Percentiles rank a stretch among this genome's conserved stretches.
Evolutionary conservation across 148 eudicot species (phyloP).

Genomic region (Rhododendron henanense): DNA sequence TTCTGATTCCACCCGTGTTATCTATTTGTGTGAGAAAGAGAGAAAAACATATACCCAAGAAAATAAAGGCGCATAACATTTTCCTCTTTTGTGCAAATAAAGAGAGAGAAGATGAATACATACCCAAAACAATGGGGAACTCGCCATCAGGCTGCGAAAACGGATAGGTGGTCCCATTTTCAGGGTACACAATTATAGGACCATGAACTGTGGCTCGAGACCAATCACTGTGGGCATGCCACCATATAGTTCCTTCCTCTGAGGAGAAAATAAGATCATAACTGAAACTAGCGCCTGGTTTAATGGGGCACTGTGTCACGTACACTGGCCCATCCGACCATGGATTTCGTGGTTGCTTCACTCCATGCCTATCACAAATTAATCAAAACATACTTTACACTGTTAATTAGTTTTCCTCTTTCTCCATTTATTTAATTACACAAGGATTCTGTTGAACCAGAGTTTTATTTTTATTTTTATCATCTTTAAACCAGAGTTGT

Average conservation of each 20-base stretch:
- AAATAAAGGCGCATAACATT: too few species aligned
- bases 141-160: too few species aligned
- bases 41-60: too few species aligned
- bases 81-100: too few species aligned
- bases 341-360: conserved; percentile 4
- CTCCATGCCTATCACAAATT: background rate
- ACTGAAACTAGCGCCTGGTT: conserved; percentile 1
- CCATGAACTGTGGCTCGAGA: conserved; percentile 8
- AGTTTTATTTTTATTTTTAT: too few species aligned
- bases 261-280: background rate
- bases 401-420: background rate
- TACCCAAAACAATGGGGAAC: too few species aligned
- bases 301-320: background rate
- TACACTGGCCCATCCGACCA: conserved; percentile 10
- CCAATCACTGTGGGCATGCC: conserved; percentile 12
- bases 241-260: conserved; percentile 6
- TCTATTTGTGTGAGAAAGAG: too few species aligned
- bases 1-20: background rate
- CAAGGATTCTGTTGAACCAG: background rate
- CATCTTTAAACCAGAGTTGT: background rate
- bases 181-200: background rate
- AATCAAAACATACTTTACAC: background rate
- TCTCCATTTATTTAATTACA: background rate
- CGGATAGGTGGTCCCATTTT: too few species aligned
- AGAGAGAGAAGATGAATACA: too few species aligned